Percentiles rank a stretch among this genome's conserved stretches.
Evolutionary conservation across 2,329 filamentous ascomycete species (phyloP).

Genomic region (Aspergillus amoenus): DNA sequence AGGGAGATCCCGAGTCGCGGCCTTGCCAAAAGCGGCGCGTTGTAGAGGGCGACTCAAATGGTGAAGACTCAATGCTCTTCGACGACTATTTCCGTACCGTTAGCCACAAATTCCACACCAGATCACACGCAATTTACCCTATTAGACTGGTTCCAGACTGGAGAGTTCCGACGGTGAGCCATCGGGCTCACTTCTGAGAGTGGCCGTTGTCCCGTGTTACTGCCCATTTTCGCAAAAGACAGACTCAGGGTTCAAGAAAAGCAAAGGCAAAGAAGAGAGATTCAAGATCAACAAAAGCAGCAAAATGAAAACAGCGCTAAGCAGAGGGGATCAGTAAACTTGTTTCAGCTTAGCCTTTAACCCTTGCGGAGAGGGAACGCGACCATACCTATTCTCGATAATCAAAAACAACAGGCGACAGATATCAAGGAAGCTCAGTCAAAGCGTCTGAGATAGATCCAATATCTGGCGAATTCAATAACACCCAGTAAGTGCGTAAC

Average conservation of each 20-base stretch:
- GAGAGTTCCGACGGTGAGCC: slow-evolving; percentile 85
- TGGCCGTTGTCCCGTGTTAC: slow-evolving; percentile 64
- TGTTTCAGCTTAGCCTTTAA: slow-evolving; percentile 13
- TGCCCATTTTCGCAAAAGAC: slow-evolving; percentile 57
- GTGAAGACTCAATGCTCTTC: slow-evolving; percentile 72
- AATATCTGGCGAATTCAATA: slow-evolving; percentile 6
- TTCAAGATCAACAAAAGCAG: slow-evolving; percentile 16
- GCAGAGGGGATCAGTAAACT: slow-evolving; percentile 15
- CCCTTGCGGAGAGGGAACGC: slow-evolving; percentile 21
- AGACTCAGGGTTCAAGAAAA: slow-evolving; percentile 1
- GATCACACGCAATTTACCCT: slow-evolving; percentile 56
- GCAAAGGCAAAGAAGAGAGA: slow-evolving; percentile 4
- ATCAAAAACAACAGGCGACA: slow-evolving; percentile 19
- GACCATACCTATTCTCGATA: slow-evolving; percentile 21
- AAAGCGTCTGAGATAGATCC: neutral
- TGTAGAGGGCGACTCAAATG: slow-evolving; percentile 63
- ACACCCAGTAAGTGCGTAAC: slow-evolving; percentile 6
- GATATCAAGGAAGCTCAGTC: neutral
- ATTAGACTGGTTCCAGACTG: slow-evolving; percentile 75
- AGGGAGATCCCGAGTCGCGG: slow-evolving; percentile 66
- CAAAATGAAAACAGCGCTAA: slow-evolving; percentile 18
- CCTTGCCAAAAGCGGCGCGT: slow-evolving; percentile 89
- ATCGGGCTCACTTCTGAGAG: slow-evolving; percentile 86
- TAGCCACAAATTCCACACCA: slow-evolving; percentile 10
- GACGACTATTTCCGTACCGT: slow-evolving; percentile 60